Base-by-base conservation (phyloP, 176 grass and related monocot species). In the Oryza meyeriana region DNA sequence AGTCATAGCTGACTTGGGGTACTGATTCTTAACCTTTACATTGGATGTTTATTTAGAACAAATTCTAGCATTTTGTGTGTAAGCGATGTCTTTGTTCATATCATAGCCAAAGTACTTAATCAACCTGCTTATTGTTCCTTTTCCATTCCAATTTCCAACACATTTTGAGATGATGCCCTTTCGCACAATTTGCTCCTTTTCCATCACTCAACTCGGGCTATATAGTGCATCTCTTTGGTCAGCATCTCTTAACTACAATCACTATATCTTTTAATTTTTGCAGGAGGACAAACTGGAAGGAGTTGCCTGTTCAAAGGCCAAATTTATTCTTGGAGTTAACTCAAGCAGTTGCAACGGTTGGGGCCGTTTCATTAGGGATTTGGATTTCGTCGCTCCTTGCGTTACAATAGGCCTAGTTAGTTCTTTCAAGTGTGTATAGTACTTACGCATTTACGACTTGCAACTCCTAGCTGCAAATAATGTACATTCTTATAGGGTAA, bases 271-370 rank as follows among this genome's bases (percentile, higher is more conserved):
- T 66, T 58, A 48, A 14, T 63, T 40, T 80, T 76, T 35, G 61
- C 86, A 95, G 96, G 85, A 93, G 87, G 76, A 98, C 90, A 88
- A 94, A 98, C 67, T 98, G 96, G 93, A 85, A 93, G 84, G 92
- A 84, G 30, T 91, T 98, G 75, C 90, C 92, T 0, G 29, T 45
- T 64, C 87, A 93, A 76, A 74, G 89, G 66, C 79, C 93, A 65
- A 95, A 93, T 59, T 73, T 93, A 65, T 77, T 91, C 48, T 87
- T 89, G 72, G 93, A 98, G 85, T 74, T 98, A 84, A 93, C 84
- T 90, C 96, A 95, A 90, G 96, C 96, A 62, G 85, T 95, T 69
- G 90, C 81, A 32, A 95, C 96, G 22, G 31, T 95, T 78, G 90
- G 92, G 25, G 61, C 85, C 44, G 93, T 98, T 36, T 93, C 91